These are phyloP conservation scores for Mortierella polycephala DNA, from an alignment of 371 early-diverging fungal genomes.

Conservation along the genomic window DNA sequence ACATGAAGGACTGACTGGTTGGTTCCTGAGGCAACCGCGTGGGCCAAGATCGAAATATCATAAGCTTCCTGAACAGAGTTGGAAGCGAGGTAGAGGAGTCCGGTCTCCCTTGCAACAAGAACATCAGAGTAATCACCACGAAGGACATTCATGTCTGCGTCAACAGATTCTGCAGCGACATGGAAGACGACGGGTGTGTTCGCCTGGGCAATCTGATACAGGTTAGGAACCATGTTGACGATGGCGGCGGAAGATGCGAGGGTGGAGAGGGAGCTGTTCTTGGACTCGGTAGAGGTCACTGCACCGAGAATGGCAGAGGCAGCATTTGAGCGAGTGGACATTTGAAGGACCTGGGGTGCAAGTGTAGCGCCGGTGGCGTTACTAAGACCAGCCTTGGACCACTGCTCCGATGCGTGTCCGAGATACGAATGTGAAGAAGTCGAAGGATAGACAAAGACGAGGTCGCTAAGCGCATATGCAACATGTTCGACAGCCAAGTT, in stretches of 20 bases:
- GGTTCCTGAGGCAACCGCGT: conserved; percentile 67
- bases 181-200: conserved; percentile 83
- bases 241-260: conserved; percentile 82
- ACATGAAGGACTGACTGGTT: conserved; percentile 79
- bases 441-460: conserved; percentile 84
- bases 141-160: conserved; percentile 64
- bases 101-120: conserved; percentile 75
- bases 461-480: conserved; percentile 80
- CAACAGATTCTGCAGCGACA: conserved; percentile 76
- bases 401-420: conserved; percentile 70
- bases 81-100: conserved; percentile 75
- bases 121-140: conserved; percentile 72
- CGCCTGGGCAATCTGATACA: conserved; percentile 74
- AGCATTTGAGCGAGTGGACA: conserved; percentile 87
- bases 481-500: conserved; percentile 79
- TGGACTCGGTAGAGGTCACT: conserved; percentile 57
- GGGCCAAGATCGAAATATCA: conserved; percentile 78
- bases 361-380: conserved; percentile 70
- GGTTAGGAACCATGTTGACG: conserved; percentile 82
- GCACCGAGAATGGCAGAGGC: conserved; percentile 86
- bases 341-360: conserved; percentile 68
- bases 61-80: conserved; percentile 83
- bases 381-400: conserved; percentile 66
- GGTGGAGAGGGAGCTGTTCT: conserved; percentile 60
- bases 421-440: conserved; percentile 63